A percentile compares a stretch with the other conserved stretches of the same genome.
These are phyloP conservation scores for Syzygium grande DNA, from an alignment of 345 rosid species.

Conservation along the genomic window DNA sequence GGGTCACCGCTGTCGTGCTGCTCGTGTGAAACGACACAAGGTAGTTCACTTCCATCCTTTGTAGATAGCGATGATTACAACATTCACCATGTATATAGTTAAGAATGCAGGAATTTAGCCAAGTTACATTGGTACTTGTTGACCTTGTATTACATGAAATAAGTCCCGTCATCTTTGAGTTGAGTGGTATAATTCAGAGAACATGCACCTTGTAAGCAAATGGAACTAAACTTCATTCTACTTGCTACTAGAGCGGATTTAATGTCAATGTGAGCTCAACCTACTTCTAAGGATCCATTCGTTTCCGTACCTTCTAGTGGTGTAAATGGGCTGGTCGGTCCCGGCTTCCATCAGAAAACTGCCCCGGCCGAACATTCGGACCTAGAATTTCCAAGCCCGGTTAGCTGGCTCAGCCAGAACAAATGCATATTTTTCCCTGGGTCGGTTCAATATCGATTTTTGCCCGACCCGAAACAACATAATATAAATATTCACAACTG, in stretches of 20 bases:
- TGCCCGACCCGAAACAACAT: background rate
- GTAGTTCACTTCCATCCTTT: background rate
- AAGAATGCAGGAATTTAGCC: background rate
- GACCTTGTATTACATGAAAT: background rate
- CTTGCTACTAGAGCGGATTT: background rate
- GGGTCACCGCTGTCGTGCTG: slow-evolving; percentile 79
- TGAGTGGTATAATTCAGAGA: background rate
- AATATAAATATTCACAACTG: background rate
- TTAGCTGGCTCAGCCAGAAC: background rate
- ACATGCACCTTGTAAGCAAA: background rate
- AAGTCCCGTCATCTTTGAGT: background rate
- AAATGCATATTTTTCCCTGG: background rate
- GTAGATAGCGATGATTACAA: background rate
- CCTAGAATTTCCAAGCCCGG: background rate
- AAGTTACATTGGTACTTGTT: too few species aligned
- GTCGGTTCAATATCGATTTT: background rate
- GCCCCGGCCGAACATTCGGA: background rate
- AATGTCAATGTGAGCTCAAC: background rate
- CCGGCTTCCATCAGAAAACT: background rate
- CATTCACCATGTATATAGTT: background rate
- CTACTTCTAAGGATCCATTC: background rate
- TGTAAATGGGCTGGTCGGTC: background rate
- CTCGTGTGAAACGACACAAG: slow-evolving; percentile 38
- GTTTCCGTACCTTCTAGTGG: background rate
- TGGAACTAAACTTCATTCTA: background rate